A percentile compares a stretch with the other conserved stretches of the same genome.
phyloP scores from a whole-genome alignment of 1,139 yeast species.

The Kazachstania sp. region DNA sequence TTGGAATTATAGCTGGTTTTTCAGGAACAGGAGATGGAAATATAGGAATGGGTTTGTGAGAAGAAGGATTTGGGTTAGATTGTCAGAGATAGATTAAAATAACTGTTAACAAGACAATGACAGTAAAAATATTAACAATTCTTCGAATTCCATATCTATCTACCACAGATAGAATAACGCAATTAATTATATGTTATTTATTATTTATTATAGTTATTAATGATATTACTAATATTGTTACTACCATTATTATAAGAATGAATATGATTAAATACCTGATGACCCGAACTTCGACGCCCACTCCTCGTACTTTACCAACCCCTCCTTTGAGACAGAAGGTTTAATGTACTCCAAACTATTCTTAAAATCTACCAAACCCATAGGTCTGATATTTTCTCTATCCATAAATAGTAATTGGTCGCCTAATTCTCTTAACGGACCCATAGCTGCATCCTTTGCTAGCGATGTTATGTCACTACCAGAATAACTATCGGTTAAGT shows the following conservation, averaged over 20 bases:
- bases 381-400: slow-evolving; percentile 77
- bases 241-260: background rate
- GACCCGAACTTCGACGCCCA: slow-evolving; percentile 92
- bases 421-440: slow-evolving; percentile 85
- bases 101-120: background rate
- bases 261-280: slow-evolving; percentile 55
- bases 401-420: slow-evolving; percentile 79
- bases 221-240: background rate
- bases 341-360: slow-evolving; percentile 74
- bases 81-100: slow-evolving; percentile 10
- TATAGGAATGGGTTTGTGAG: slow-evolving; percentile 52
- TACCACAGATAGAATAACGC: too few relatives aligned
- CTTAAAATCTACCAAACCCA: slow-evolving; percentile 65
- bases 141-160: too few relatives aligned
- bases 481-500: slow-evolving; percentile 69
- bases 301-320: slow-evolving; percentile 67
- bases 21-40: slow-evolving; percentile 47
- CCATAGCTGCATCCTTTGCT: slow-evolving; percentile 98
- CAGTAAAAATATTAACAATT: background rate
- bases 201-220: background rate
- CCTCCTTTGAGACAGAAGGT: slow-evolving; percentile 87
- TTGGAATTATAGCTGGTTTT: slow-evolving; percentile 53
- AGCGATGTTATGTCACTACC: slow-evolving; percentile 93
- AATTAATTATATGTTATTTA: background rate
- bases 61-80: slow-evolving; percentile 53